phyloP scores from a whole-genome alignment of 768 basidiomycete species.

The Omphalotus guepiniiformis region DNA sequence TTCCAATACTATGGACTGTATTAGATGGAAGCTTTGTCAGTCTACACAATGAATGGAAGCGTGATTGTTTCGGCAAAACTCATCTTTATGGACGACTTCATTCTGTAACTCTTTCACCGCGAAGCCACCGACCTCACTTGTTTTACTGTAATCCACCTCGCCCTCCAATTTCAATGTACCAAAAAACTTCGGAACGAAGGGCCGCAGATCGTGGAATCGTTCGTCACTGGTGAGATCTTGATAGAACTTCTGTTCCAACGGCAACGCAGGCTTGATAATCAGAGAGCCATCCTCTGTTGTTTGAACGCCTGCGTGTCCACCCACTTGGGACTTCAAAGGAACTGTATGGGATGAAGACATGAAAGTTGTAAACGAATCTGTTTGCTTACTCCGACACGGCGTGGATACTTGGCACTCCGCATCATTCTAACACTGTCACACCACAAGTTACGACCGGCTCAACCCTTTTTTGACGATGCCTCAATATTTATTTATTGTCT shows the following conservation, averaged over 20 bases:
- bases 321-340: too few relatives aligned
- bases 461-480: too few relatives aligned
- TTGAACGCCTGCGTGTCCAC: slow-evolving; percentile 75
- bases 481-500: too few relatives aligned
- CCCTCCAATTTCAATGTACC: slow-evolving; percentile 77
- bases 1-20: slow-evolving; percentile 79
- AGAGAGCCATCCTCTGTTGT: slow-evolving; percentile 69
- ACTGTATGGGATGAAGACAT: too few relatives aligned
- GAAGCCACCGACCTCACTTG: slow-evolving; percentile 10
- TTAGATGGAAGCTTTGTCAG: not conserved
- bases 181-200: slow-evolving; percentile 70
- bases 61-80: slow-evolving; percentile 20
- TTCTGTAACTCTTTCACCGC: not conserved
- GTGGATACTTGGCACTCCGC: too few relatives aligned
- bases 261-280: slow-evolving; percentile 74
- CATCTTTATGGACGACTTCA: slow-evolving; percentile 41
- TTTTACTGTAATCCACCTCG: slow-evolving; percentile 36
- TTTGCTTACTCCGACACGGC: too few relatives aligned
- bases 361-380: too few relatives aligned
- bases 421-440: too few relatives aligned
- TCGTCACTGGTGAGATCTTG: slow-evolving; percentile 41
- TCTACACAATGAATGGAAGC: not conserved
- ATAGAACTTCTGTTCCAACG: slow-evolving; percentile 70
- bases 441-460: too few relatives aligned
- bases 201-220: slow-evolving; percentile 39